Conservation (phyloP, 2,329 filamentous ascomycete genomes). For the Malbranchea cinnamomea region DNA sequence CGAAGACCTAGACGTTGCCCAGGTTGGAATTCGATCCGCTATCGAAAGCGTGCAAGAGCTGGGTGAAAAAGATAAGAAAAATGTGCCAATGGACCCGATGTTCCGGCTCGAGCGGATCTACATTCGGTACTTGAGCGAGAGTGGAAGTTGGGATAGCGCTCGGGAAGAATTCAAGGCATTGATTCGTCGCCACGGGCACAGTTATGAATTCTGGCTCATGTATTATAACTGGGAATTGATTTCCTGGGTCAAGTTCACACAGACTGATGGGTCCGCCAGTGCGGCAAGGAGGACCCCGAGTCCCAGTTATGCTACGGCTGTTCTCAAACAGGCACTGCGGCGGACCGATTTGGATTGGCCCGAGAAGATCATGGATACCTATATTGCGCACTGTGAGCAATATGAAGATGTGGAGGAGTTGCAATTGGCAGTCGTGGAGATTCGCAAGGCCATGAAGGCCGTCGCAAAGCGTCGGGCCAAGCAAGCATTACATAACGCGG, state of each 20-base stretch:
- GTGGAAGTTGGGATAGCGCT: slow-evolving; percentile 60
- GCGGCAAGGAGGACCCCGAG: slow-evolving; percentile 43
- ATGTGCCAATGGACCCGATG: slow-evolving; percentile 72
- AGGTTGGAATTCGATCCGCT: slow-evolving; percentile 73
- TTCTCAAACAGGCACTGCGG: slow-evolving; percentile 57
- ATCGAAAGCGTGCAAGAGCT: slow-evolving; percentile 70
- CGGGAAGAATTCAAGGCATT: slow-evolving; percentile 64
- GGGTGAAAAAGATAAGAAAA: slow-evolving; percentile 61
- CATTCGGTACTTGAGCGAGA: slow-evolving; percentile 81
- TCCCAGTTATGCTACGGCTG: slow-evolving; percentile 59
- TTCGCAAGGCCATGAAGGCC: slow-evolving; percentile 51
- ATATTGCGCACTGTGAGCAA: slow-evolving; percentile 55
- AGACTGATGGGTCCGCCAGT: slow-evolving; percentile 37
- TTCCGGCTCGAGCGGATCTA: slow-evolving; percentile 84
- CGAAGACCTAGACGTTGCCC: slow-evolving; percentile 76
- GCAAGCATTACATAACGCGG: slow-evolving; percentile 50
- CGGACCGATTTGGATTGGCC: slow-evolving; percentile 35
- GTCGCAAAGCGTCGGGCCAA: slow-evolving; percentile 49
- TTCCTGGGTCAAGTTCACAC: slow-evolving; percentile 44
- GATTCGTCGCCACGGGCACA: slow-evolving; percentile 53
- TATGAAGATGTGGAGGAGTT: slow-evolving; percentile 69
- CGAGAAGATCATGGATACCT: slow-evolving; percentile 33
- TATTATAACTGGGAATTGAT: slow-evolving; percentile 90
- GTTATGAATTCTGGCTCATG: slow-evolving; percentile 83
- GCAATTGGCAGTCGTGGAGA: slow-evolving; percentile 56